Conservation (phyloP, 1,284 basidiomycete genomes). For the Inonotus hispidus region DNA sequence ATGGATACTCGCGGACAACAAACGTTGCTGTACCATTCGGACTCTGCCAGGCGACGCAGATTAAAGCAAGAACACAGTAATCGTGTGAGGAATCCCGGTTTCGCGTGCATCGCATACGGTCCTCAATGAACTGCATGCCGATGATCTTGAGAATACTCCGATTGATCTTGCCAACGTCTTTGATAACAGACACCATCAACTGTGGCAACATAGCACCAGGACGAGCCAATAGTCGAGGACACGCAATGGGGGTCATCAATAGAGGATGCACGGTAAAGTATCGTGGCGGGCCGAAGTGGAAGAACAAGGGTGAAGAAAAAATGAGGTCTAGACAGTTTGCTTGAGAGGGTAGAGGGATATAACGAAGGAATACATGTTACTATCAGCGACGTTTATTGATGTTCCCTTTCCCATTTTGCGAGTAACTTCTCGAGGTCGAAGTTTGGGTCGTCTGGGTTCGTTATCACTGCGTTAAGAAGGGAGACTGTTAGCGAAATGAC, state of each 20-base stretch:
- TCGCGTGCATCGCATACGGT: not conserved
- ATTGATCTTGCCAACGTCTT: too few species aligned
- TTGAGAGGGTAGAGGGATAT: not conserved
- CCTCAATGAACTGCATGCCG: not conserved
- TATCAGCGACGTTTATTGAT: conserved; percentile 30
- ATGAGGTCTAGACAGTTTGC: too few species aligned
- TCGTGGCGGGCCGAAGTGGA: too few species aligned
- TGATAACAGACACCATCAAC: too few species aligned
- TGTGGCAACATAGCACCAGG: too few species aligned
- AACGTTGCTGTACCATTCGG: too few species aligned
- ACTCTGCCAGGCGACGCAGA: too few species aligned
- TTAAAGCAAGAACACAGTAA: too few species aligned
- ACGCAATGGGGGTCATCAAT: not conserved
- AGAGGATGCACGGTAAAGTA: not conserved
- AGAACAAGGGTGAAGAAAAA: not conserved
- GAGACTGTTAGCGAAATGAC: not conserved
- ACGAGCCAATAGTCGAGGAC: not conserved
- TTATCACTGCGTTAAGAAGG: conserved; percentile 55
- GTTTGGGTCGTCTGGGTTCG: conserved; percentile 90
- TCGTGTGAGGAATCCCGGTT: too few species aligned
- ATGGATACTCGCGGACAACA: too few species aligned
- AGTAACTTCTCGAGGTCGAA: conserved; percentile 97
- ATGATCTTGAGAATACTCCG: too few species aligned
- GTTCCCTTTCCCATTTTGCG: conserved; percentile 65
- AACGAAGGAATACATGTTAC: not conserved